phyloP scores from a whole-genome alignment of 2,329 filamentous ascomycete genomes.

The Lanzia echinophila region DNA sequence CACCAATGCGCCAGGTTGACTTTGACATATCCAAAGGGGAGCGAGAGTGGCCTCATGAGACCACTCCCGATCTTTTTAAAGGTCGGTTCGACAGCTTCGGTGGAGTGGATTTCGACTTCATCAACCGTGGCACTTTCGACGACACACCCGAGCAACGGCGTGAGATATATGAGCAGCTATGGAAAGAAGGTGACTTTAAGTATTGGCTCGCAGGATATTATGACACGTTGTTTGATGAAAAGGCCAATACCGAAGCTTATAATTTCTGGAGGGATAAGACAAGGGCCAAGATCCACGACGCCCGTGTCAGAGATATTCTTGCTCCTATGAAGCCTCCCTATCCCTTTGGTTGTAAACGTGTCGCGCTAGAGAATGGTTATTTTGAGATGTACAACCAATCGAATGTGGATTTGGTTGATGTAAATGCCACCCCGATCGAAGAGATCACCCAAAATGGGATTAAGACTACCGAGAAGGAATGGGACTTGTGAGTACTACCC shows the following conservation, averaged over 20 bases:
- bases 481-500: slow-evolving; percentile 28
- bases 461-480: slow-evolving; percentile 24
- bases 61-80: slow-evolving; percentile 31
- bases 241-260: slow-evolving; percentile 24
- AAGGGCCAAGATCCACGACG: not conserved
- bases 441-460: slow-evolving; percentile 35
- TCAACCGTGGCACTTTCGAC: slow-evolving; percentile 28
- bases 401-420: slow-evolving; percentile 40
- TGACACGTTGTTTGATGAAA: slow-evolving; percentile 26
- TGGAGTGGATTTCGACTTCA: slow-evolving; percentile 29
- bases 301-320: slow-evolving; percentile 36
- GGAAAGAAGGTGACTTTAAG: slow-evolving; percentile 30
- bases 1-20: slow-evolving; percentile 23
- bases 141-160: slow-evolving; percentile 31
- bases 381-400: slow-evolving; percentile 42
- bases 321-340: slow-evolving; percentile 40
- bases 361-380: slow-evolving; percentile 41
- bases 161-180: slow-evolving; percentile 31
- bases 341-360: slow-evolving; percentile 41
- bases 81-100: slow-evolving; percentile 21
- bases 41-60: slow-evolving; percentile 16
- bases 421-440: slow-evolving; percentile 38
- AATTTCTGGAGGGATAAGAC: slow-evolving; percentile 11
- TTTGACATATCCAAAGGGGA: slow-evolving; percentile 26
- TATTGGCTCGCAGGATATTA: slow-evolving; percentile 29